phyloP scores from a whole-genome alignment of 352 stramenopile species.

The Elongisporangium undulatum region DNA sequence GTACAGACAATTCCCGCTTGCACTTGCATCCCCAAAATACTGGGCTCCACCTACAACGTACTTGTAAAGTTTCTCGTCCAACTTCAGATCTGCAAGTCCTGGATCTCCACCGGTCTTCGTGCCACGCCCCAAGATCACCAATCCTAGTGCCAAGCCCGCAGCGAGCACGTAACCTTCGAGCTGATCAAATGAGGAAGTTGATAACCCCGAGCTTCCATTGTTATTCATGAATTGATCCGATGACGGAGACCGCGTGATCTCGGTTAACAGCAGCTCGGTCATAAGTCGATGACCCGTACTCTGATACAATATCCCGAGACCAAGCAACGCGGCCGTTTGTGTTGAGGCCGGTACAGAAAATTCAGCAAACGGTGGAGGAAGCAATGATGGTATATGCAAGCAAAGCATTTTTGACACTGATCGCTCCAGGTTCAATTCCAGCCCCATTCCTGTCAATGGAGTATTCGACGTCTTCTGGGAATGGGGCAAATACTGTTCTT shows the following conservation, averaged over 20 bases:
- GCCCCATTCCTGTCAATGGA: conserved; percentile 29
- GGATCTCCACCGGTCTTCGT: conserved; percentile 59
- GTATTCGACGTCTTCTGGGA: conserved; percentile 19
- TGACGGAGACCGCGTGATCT: conserved; percentile 91
- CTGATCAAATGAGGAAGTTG: conserved; percentile 73
- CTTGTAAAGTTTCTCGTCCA: conserved; percentile 95
- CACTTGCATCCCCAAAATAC: conserved; percentile 36
- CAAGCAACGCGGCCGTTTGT: conserved; percentile 94
- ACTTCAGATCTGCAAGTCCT: conserved; percentile 93
- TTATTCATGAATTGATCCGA: conserved; percentile 60
- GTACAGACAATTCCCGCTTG: conserved; percentile 59
- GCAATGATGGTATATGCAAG: conserved; percentile 95
- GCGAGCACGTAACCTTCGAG: conserved; percentile 93
- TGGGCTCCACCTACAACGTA: conserved; percentile 90
- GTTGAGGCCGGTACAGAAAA: conserved; percentile 95
- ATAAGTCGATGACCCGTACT: conserved; percentile 95
- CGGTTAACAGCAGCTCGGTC: conserved; percentile 96
- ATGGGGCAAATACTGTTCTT: background rate
- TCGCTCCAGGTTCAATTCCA: conserved; percentile 72
- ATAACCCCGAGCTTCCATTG: conserved; percentile 34
- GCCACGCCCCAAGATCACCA: conserved; percentile 91
- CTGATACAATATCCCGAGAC: conserved; percentile 96
- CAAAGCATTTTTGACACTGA: conserved; percentile 98
- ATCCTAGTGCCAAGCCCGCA: conserved; percentile 92
- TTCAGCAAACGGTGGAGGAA: conserved; percentile 92